These are phyloP conservation scores for Exophiala sp. DNA, from an alignment of 2,329 filamentous ascomycete species.

Conservation along the genomic window DNA sequence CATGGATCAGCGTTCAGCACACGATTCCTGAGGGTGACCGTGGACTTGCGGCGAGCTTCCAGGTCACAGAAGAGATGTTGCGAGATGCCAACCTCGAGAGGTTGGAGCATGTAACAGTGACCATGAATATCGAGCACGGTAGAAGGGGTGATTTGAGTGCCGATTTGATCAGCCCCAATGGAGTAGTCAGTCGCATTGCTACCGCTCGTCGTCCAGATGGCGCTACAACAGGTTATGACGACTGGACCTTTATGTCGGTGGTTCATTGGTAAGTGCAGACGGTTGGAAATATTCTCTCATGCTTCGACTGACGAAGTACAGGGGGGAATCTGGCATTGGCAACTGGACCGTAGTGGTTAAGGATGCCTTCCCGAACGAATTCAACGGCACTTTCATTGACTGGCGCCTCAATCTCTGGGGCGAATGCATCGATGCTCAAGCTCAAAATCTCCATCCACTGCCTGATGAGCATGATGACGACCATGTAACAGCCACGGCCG, in stretches of 20 bases:
- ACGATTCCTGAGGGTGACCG: conserved; percentile 76
- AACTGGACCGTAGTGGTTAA: conserved; percentile 89
- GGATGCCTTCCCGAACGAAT: conserved; percentile 70
- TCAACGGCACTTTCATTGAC: conserved; percentile 73
- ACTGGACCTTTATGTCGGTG: conserved; percentile 99
- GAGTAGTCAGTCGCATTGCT: conserved; percentile 76
- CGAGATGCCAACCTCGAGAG: conserved; percentile 75
- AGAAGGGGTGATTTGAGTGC: conserved; percentile 88
- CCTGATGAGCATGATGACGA: conserved; percentile 78
- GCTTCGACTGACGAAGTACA: conserved; percentile 39
- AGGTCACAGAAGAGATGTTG: conserved; percentile 75
- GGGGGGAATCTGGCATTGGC: conserved; percentile 81
- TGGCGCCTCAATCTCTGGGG: conserved; percentile 96
- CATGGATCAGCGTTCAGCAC: conserved; percentile 86
- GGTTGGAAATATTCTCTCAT: neutral
- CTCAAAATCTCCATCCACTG: conserved; percentile 70
- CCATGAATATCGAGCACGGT: conserved; percentile 89
- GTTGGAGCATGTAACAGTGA: conserved; percentile 91
- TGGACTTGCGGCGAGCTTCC: conserved; percentile 72
- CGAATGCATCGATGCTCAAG: conserved; percentile 69
- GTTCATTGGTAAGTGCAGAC: conserved; percentile 69
- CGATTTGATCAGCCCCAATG: conserved; percentile 77
- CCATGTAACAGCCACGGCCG: conserved; percentile 55
- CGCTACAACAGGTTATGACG: conserved; percentile 64
- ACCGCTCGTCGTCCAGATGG: conserved; percentile 66